Evolutionary conservation across 257 asterid species (phyloP).

Genomic region (Petunia secreta): DNA sequence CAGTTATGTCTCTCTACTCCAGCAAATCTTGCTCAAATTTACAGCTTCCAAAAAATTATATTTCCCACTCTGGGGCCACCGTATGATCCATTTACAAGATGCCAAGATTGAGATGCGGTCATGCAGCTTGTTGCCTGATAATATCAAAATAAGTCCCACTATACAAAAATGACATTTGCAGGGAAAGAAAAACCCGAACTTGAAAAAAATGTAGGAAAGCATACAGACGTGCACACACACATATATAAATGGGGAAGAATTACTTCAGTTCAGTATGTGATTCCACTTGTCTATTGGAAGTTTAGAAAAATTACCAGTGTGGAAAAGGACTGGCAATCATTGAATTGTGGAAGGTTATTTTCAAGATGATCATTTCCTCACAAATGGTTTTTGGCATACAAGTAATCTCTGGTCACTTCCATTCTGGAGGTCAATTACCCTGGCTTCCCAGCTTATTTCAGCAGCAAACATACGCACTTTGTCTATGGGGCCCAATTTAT

Average conservation of each 20-base stretch:
- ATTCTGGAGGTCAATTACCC: slow-evolving; percentile 79
- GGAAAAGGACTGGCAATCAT: slow-evolving; percentile 39
- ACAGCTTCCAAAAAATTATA: slow-evolving; percentile 57
- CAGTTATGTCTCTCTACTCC: slow-evolving; percentile 35
- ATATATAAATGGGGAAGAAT: neutral
- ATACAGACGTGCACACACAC: neutral
- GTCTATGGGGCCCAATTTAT: slow-evolving; percentile 63
- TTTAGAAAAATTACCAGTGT: slow-evolving; percentile 39
- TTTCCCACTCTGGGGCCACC: slow-evolving; percentile 33
- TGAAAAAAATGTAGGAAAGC: neutral
- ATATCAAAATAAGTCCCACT: neutral
- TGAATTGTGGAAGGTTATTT: slow-evolving; percentile 31
- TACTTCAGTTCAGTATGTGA: too few relatives aligned
- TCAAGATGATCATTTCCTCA: slow-evolving; percentile 60
- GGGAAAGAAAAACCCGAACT: neutral
- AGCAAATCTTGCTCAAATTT: slow-evolving; percentile 47
- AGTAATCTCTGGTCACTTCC: slow-evolving; percentile 90
- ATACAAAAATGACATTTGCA: neutral
- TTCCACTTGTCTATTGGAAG: too few relatives aligned
- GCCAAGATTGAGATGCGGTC: slow-evolving; percentile 26
- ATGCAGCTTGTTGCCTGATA: slow-evolving; percentile 5
- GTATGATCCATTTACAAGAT: slow-evolving; percentile 22
- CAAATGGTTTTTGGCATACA: slow-evolving; percentile 83
- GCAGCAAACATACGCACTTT: slow-evolving; percentile 63
- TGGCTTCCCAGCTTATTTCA: slow-evolving; percentile 89